Conservation (phyloP, 2,329 filamentous ascomycete genomes). For the Xylariales sp. region DNA sequence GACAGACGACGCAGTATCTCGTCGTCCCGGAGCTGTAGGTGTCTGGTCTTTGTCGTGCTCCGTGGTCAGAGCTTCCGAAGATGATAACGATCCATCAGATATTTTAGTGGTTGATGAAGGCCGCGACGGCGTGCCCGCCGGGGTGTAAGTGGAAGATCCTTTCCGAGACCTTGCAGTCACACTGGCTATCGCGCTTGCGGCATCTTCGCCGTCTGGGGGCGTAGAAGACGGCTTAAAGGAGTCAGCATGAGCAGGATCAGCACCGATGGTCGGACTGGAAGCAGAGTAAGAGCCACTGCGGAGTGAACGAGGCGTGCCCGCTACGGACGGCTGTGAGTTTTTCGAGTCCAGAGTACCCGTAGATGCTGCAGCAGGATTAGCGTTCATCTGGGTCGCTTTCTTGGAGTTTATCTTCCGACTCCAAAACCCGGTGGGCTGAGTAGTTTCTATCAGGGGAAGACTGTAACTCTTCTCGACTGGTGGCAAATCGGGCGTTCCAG, state of each 20-base stretch:
- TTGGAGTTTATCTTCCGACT: slow-evolving; percentile 42
- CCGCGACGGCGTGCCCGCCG: slow-evolving; percentile 21
- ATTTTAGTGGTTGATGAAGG: slow-evolving; percentile 13
- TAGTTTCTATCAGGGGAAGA: slow-evolving; percentile 38
- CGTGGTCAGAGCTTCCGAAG: slow-evolving; percentile 18
- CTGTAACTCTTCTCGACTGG: slow-evolving; percentile 53
- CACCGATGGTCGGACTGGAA: slow-evolving; percentile 61
- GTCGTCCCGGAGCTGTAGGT: slow-evolving; percentile 19
- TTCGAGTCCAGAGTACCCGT: slow-evolving; percentile 47
- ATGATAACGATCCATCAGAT: slow-evolving; percentile 10
- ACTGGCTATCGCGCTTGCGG: slow-evolving; percentile 57
- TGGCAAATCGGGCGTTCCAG: slow-evolving; percentile 34
- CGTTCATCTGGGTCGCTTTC: slow-evolving; percentile 26
- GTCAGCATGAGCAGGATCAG: slow-evolving; percentile 63
- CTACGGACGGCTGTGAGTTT: slow-evolving; percentile 29
- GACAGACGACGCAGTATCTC: slow-evolving; percentile 25
- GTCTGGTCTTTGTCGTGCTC: slow-evolving; percentile 15
- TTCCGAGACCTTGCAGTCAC: slow-evolving; percentile 42
- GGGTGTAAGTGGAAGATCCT: slow-evolving; percentile 21
- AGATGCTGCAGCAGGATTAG: slow-evolving; percentile 31
- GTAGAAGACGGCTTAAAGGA: slow-evolving; percentile 53
- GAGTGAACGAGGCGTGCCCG: slow-evolving; percentile 49
- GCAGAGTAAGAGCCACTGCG: slow-evolving; percentile 60
- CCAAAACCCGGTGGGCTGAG: slow-evolving; percentile 40
- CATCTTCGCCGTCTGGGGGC: slow-evolving; percentile 53